Evolutionary conservation across 208 protist species (phyloP), one percentile per base, ranked within the genome.

Genomic region (Tritrichomonas musculus): DNA sequence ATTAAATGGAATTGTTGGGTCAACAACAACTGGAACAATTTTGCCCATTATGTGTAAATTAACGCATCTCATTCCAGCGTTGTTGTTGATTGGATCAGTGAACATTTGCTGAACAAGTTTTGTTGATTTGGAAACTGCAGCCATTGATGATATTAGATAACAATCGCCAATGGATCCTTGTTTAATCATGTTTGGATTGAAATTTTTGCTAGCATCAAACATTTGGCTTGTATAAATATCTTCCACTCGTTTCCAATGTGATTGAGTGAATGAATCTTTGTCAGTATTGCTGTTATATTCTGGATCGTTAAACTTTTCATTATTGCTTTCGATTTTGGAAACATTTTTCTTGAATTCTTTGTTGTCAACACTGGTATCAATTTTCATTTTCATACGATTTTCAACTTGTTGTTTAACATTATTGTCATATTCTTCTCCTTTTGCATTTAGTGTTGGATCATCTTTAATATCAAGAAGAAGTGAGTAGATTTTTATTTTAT

Each of bases 81-180:
- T 36, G 0, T 11, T 33, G 17, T 44, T 75, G 33, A 44, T 75
- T 75, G 69, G 69, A 13, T 75, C 69, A 17, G 33, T 36, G 69
- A 75, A 75, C 33, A 75, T 44, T 44, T 75, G 33, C 33, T 44
- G 13, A 36, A 75, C 69, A 75, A 44, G 33, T 20, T 13, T 11
- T 13, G 69, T 27, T 4, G 69, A 33, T 75, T 27, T 14, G 33
- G 33, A 75, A 36, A 75, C 44, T 36, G 69, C 14, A 44, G 82
- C 82, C 82, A 92, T 92, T 20, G 82, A 27, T 11, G 82, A 92
- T 44, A 92, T 36, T 13, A 92, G 17, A 17, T 72, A 92, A 17
- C 82, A 92, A n/a, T 92, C 82, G 44, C 82, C 82, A 5, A 92
- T 11, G 44, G 55, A 27, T 27, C 82, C 82, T 17, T 92, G 82